Evolutionary conservation across 148 eudicot genomes (phyloP), one percentile per base, ranked within the genome.

Genomic region (Chenopodium album): DNA sequence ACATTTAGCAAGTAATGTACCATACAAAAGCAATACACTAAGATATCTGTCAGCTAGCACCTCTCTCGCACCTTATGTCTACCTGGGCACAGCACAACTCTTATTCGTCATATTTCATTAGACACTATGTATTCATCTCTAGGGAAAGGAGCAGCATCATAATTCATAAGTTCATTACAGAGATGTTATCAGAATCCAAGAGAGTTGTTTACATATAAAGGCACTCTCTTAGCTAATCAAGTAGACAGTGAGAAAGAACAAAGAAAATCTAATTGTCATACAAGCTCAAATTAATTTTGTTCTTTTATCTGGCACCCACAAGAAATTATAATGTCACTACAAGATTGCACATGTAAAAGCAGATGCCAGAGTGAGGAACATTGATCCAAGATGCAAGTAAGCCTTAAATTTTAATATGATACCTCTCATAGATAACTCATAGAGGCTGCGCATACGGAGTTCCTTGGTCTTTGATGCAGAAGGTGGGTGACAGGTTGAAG

Each of bases 401-500:
- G 62, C 10, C 64, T 37, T 20, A 47, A 56, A 56, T 56, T 28
- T 73, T 56, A 48, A 48, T 71, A 8, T 22, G 76, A 62, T 87
- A 92, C 93, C 92, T 90, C 82, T 64, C 78, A 66, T 78, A 71
- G 84, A 83, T 78, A 92, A 85, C 82, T 90, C 95, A 80, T 87
- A 79, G 71, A 89, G 84, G 76, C 90, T 87, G 79, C 92, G 88
- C 82, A 88, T 87, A 62, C 93, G 91, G 69, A 77, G 67, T 85
- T 79, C 82, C 84, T 84, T 89, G 75, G 82, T 85, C 85, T 87
- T 92, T 79, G 75, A 84, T 71, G 71, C 77, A 82, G 66, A 76
- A 67, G 67, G 19, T 47, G 66, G 70, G 60, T 34, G 62, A 78
- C 81, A 59, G 52, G 56, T 64, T 37, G 75, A 32, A 31, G 14